phyloP scores from a whole-genome alignment of 1,139 yeast species.

The Hyphopichia burtonii region DNA sequence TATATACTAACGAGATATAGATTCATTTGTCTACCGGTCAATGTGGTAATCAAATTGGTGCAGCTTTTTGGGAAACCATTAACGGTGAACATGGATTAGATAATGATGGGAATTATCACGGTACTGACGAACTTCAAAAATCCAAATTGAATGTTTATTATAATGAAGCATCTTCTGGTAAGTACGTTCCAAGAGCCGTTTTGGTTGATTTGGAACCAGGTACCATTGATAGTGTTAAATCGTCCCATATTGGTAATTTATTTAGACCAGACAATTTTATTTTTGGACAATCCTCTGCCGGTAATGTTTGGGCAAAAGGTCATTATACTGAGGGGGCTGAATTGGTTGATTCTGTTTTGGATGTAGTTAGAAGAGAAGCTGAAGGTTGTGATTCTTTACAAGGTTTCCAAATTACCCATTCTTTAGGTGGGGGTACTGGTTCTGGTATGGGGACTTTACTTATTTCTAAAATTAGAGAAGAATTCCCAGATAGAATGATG shows the following conservation, averaged over 20 bases:
- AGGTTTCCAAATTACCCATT: slow-evolving; percentile 92
- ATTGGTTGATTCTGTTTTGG: slow-evolving; percentile 84
- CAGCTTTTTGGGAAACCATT: slow-evolving; percentile 97
- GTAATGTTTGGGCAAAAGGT: slow-evolving; percentile 96
- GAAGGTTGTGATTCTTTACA: slow-evolving; percentile 90
- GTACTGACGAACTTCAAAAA: slow-evolving; percentile 65
- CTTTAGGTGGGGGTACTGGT: slow-evolving; percentile 96
- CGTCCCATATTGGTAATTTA: slow-evolving; percentile 74
- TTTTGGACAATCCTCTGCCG: slow-evolving; percentile 89
- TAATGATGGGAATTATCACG: slow-evolving; percentile 73
- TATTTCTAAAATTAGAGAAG: slow-evolving; percentile 79
- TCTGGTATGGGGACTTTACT: slow-evolving; percentile 92
- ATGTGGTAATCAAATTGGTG: slow-evolving; percentile 99
- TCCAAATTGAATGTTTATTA: slow-evolving; percentile 52
- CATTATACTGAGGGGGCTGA: slow-evolving; percentile 97
- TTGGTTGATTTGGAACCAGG: slow-evolving; percentile 93
- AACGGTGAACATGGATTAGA: slow-evolving; percentile 97
- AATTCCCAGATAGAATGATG: slow-evolving; percentile 93
- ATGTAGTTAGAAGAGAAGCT: slow-evolving; percentile 88
- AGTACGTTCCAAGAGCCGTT: slow-evolving; percentile 92
- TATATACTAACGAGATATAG: slow-evolving; percentile 32
- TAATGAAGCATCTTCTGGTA: slow-evolving; percentile 69
- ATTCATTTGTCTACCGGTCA: slow-evolving; percentile 97
- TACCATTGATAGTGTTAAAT: slow-evolving; percentile 79
- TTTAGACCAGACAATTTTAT: slow-evolving; percentile 91